These are phyloP conservation scores for Ballota nigra DNA, from an alignment of 257 asterid species.

Conservation along the genomic window DNA sequence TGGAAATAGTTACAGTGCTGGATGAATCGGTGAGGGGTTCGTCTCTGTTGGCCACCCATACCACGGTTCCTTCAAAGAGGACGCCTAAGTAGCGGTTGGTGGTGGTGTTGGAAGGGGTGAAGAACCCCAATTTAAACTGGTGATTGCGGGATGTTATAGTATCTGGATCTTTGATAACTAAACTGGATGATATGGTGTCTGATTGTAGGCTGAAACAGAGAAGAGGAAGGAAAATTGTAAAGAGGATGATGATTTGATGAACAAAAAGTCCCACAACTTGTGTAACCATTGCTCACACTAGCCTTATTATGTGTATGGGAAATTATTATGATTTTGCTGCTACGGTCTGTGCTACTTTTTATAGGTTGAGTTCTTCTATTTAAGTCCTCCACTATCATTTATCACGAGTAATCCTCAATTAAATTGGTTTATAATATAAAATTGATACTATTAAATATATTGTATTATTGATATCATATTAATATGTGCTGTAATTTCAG, in stretches of 20 bases:
- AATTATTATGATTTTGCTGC: neutral
- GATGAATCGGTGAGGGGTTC: neutral
- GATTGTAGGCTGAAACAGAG: constrained; percentile 14
- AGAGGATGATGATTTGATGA: neutral
- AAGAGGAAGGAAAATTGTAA: neutral
- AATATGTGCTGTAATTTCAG: no score
- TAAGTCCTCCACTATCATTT: no score
- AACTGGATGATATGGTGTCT: constrained; percentile 23
- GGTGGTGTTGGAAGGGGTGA: neutral
- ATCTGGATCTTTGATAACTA: constrained; percentile 22
- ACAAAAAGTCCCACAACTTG: no score
- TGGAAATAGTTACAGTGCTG: neutral
- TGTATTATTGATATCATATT: no score
- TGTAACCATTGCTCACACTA: neutral
- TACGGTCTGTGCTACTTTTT: no score
- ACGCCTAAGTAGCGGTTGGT: neutral
- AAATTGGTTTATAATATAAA: no score
- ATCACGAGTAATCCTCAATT: no score
- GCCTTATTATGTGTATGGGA: neutral
- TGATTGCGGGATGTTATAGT: constrained; percentile 8
- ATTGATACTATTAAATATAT: no score
- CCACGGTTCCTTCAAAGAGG: neutral
- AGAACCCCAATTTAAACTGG: neutral
- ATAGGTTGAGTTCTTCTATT: no score
- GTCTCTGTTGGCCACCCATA: constrained; percentile 15